phyloP scores from a whole-genome alignment of 169 alveolate genomes.

The Babesia caballi region DNA sequence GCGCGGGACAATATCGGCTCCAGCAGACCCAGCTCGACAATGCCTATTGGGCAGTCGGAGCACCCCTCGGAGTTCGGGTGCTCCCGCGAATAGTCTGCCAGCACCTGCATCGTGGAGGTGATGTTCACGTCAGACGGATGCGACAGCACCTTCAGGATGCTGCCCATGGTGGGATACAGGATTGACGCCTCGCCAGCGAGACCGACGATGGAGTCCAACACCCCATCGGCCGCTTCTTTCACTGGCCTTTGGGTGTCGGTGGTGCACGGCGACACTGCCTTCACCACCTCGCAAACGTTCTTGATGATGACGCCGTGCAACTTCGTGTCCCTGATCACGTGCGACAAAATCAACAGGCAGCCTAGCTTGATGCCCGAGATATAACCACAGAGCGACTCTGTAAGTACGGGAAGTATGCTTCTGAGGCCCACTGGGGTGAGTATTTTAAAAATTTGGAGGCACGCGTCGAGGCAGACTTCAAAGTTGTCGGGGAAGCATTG shows the following conservation, averaged over 20 bases:
- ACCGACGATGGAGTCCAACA: slow-evolving; percentile 26
- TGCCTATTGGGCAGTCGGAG: not conserved
- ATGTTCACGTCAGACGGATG: slow-evolving; percentile 34
- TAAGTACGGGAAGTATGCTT: not conserved
- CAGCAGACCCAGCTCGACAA: slow-evolving; percentile 42
- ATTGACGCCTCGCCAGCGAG: slow-evolving; percentile 20
- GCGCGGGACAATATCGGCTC: slow-evolving; percentile 42
- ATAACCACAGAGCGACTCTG: slow-evolving; percentile 2
- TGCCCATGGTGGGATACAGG: slow-evolving; percentile 23
- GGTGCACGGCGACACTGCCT: slow-evolving; percentile 33
- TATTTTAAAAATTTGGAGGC: not conserved
- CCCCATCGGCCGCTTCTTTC: slow-evolving; percentile 25
- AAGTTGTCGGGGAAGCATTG: slow-evolving; percentile 1
- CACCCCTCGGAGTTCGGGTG: not conserved
- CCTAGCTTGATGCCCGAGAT: slow-evolving; percentile 9
- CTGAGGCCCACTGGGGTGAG: slow-evolving; percentile 35
- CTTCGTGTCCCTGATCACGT: slow-evolving; percentile 7
- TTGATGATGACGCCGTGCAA: slow-evolving; percentile 9
- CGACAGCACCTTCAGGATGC: slow-evolving; percentile 21
- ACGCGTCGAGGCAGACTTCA: not conserved
- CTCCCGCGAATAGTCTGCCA: not conserved
- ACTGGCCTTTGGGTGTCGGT: slow-evolving; percentile 36
- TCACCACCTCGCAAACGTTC: slow-evolving; percentile 21
- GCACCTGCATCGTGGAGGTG: slow-evolving; percentile 16
- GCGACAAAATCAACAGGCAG: slow-evolving; percentile 16